Evolutionary conservation across 2,329 filamentous ascomycete species (phyloP).

Genomic region (Lecanicillium sp.): DNA sequence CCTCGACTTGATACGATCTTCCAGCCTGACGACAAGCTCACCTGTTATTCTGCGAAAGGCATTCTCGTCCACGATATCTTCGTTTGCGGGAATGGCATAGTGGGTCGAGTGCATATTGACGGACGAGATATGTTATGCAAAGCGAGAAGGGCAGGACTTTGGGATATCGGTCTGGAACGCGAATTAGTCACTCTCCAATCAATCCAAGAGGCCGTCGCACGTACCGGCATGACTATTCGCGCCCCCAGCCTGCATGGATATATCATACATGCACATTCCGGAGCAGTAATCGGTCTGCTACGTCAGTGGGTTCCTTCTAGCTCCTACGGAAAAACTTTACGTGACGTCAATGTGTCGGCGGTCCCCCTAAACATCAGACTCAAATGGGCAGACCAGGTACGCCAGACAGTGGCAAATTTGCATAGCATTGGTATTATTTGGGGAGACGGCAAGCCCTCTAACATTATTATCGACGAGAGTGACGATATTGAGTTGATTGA

Average conservation of each 20-base stretch:
- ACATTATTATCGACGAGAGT: slow-evolving; percentile 15
- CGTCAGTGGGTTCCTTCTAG: slow-evolving; percentile 10
- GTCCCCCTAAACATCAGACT: slow-evolving; percentile 1
- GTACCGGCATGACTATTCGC: not conserved
- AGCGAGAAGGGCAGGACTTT: slow-evolving; percentile 6
- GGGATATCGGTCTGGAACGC: slow-evolving; percentile 5
- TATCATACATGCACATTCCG: slow-evolving; percentile 9
- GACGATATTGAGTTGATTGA: slow-evolving; percentile 16
- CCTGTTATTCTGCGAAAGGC: slow-evolving; percentile 4
- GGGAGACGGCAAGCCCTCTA: slow-evolving; percentile 16
- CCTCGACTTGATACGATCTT: not conserved
- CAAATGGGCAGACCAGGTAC: slow-evolving; percentile 15
- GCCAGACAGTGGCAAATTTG: slow-evolving; percentile 13
- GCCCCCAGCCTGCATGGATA: slow-evolving; percentile 8
- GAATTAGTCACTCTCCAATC: slow-evolving; percentile 2
- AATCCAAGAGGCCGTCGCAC: not conserved
- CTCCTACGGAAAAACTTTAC: not conserved
- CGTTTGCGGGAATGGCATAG: slow-evolving; percentile 3
- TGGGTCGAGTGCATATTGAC: slow-evolving; percentile 4
- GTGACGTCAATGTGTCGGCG: slow-evolving; percentile 5
- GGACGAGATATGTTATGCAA: slow-evolving; percentile 12
- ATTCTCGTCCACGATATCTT: slow-evolving; percentile 1
- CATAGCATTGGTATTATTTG: slow-evolving; percentile 15
- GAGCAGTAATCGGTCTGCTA: slow-evolving; percentile 11
- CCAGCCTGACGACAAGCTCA: not conserved